Evolutionary conservation across 2,329 filamentous ascomycete genomes (phyloP).

Genomic region (Endothia cerciana): DNA sequence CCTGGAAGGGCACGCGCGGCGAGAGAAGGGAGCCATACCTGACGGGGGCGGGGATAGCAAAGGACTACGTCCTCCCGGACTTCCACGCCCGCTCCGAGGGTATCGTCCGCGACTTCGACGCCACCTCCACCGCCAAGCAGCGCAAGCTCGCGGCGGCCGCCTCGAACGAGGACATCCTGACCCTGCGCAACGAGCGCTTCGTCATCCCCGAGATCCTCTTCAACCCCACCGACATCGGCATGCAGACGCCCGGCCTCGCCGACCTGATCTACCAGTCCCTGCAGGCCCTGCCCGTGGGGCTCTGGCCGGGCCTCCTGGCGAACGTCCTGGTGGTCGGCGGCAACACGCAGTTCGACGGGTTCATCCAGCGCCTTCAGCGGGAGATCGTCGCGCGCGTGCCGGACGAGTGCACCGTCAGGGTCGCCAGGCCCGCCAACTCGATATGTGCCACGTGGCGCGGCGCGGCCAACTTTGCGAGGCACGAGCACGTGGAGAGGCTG

Average conservation of each 20-base stretch:
- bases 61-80: slow-evolving; percentile 93
- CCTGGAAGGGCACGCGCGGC: slow-evolving; percentile 77
- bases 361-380: slow-evolving; percentile 76
- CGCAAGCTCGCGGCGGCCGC: slow-evolving; percentile 50
- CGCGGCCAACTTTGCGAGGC: slow-evolving; percentile 75
- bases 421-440: slow-evolving; percentile 71
- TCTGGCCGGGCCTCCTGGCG: slow-evolving; percentile 82
- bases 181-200: slow-evolving; percentile 91
- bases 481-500: slow-evolving; percentile 67
- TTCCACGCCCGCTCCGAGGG: slow-evolving; percentile 66
- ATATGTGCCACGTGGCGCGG: slow-evolving; percentile 84
- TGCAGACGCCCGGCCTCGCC: slow-evolving; percentile 80
- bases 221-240: slow-evolving; percentile 80
- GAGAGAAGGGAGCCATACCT: slow-evolving; percentile 56
- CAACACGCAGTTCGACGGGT: slow-evolving; percentile 77
- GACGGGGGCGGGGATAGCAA: slow-evolving; percentile 66
- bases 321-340: slow-evolving; percentile 92
- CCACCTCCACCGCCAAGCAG: slow-evolving; percentile 56
- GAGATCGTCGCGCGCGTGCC: slow-evolving; percentile 75
- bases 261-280: slow-evolving; percentile 83
- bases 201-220: slow-evolving; percentile 89
- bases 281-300: slow-evolving; percentile 72
- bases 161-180: slow-evolving; percentile 76
- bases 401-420: slow-evolving; percentile 76
- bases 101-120: slow-evolving; percentile 77